Evolutionary conservation across 805 yeast genomes (phyloP).

Genomic region (Vanderwaltozyma tropicalis): DNA sequence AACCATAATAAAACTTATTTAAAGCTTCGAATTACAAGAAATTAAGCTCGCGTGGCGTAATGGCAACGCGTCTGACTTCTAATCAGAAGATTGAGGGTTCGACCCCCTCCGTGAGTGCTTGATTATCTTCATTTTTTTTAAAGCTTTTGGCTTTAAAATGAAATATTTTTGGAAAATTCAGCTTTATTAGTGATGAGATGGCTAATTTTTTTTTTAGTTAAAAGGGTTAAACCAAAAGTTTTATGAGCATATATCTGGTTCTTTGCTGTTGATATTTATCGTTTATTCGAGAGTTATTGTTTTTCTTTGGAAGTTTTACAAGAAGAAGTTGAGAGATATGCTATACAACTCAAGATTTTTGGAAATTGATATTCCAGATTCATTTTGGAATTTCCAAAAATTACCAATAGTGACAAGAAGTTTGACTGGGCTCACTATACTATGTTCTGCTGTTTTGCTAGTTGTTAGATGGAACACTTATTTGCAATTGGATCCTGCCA

Average conservation of each 20-base stretch:
- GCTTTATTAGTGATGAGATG: no score
- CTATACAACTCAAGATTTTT: constrained; percentile 6
- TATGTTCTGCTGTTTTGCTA: constrained; percentile 34
- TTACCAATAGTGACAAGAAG: constrained; percentile 41
- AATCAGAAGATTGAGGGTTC: constrained; percentile 42
- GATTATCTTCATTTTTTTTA: constrained; percentile 2
- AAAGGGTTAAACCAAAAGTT: no score
- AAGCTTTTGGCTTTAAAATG: no score
- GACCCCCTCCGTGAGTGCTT: constrained; percentile 41
- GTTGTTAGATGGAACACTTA: constrained; percentile 33
- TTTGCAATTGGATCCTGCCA: constrained; percentile 6
- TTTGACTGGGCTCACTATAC: constrained; percentile 32
- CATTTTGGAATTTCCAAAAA: constrained; percentile 10
- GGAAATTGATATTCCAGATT: constrained; percentile 16
- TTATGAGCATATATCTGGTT: no score
- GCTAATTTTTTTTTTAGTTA: no score
- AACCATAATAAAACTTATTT: no score
- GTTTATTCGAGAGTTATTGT: no score
- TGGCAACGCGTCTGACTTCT: constrained; percentile 44
- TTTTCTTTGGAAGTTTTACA: no score
- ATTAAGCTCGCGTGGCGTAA: constrained; percentile 38
- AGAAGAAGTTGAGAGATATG: no score
- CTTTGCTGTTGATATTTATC: no score
- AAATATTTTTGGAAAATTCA: no score
- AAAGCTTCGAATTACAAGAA: neutral